Conservation (phyloP, 768 basidiomycete species). For the Leccinum aurantiacum region DNA sequence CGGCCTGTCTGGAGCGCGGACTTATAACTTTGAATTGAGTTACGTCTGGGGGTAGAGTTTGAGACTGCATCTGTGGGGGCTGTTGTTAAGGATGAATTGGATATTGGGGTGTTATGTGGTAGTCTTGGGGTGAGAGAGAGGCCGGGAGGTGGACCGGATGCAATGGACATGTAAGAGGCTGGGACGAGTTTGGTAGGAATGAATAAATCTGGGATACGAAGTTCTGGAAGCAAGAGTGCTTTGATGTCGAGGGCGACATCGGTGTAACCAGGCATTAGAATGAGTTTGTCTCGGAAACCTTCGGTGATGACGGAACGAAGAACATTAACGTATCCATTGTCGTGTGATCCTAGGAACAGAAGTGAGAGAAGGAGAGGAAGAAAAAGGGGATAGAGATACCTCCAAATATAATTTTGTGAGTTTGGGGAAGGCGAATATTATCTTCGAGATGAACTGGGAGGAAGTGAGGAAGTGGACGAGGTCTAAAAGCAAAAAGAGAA, state of each 20-base stretch:
- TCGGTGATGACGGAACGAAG: slow-evolving; percentile 65
- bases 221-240: slow-evolving; percentile 53
- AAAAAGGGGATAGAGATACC: slow-evolving; percentile 38
- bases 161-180: slow-evolving; percentile 27
- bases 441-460: slow-evolving; percentile 40
- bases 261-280: slow-evolving; percentile 61
- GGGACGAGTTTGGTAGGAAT: slow-evolving; percentile 51
- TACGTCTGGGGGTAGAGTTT: slow-evolving; percentile 16
- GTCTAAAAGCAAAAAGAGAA: neutral
- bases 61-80: slow-evolving; percentile 14
- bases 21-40: slow-evolving; percentile 42
- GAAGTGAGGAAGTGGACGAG: slow-evolving; percentile 9
- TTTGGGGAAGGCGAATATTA: slow-evolving; percentile 55
- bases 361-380: slow-evolving; percentile 2
- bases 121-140: slow-evolving; percentile 20
- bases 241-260: slow-evolving; percentile 60
- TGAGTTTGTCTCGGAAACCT: slow-evolving; percentile 62
- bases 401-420: slow-evolving; percentile 65
- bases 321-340: slow-evolving; percentile 66
- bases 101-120: slow-evolving; percentile 8
- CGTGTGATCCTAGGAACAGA: slow-evolving; percentile 56
- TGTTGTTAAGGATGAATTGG: slow-evolving; percentile 13
- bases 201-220: slow-evolving; percentile 60
- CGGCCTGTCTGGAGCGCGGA: slow-evolving; percentile 34
- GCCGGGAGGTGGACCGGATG: slow-evolving; percentile 27